phyloP scores from a whole-genome alignment of 495 filamentous ascomycete species.

The Rhizodiscina lignyota region DNA sequence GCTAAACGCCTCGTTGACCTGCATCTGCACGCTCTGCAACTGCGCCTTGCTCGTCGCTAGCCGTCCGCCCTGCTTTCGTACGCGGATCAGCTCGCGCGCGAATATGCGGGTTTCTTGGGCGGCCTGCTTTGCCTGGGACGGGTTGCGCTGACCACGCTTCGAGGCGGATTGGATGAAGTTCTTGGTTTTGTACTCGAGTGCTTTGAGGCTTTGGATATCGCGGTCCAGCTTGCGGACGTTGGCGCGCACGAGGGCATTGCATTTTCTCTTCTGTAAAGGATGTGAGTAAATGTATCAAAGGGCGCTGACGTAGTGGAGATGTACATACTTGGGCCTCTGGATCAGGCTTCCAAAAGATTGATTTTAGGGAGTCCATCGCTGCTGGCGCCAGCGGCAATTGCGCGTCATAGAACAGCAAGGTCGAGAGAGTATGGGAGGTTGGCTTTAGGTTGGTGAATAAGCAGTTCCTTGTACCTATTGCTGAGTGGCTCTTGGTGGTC shows the following conservation, averaged over 20 bases:
- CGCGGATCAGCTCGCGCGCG: constrained; percentile 71
- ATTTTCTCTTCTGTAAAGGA: constrained; percentile 67
- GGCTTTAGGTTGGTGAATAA: neutral
- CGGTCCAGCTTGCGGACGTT: constrained; percentile 94
- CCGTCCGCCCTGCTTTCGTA: constrained; percentile 55
- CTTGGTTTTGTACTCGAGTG: constrained; percentile 69
- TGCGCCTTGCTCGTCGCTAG: constrained; percentile 79
- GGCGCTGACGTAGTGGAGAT: neutral
- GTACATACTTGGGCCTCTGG: constrained; percentile 58
- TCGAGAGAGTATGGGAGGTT: neutral
- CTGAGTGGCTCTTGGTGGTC: no score
- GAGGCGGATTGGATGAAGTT: constrained; percentile 65
- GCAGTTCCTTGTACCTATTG: no score
- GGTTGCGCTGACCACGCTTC: constrained; percentile 62
- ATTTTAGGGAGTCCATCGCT: constrained; percentile 72
- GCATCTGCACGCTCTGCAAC: constrained; percentile 88
- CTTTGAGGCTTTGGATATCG: constrained; percentile 61
- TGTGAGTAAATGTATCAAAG: neutral
- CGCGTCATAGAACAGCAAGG: neutral
- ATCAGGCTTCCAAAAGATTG: constrained; percentile 82
- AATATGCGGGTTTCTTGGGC: constrained; percentile 66
- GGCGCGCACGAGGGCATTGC: constrained; percentile 72
- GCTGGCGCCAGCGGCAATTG: constrained; percentile 1
- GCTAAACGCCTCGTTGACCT: constrained; percentile 91
- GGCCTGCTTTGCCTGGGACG: constrained; percentile 57